Conservation (phyloP, 805 yeast species). For the Yamadazyma ubonensis region DNA sequence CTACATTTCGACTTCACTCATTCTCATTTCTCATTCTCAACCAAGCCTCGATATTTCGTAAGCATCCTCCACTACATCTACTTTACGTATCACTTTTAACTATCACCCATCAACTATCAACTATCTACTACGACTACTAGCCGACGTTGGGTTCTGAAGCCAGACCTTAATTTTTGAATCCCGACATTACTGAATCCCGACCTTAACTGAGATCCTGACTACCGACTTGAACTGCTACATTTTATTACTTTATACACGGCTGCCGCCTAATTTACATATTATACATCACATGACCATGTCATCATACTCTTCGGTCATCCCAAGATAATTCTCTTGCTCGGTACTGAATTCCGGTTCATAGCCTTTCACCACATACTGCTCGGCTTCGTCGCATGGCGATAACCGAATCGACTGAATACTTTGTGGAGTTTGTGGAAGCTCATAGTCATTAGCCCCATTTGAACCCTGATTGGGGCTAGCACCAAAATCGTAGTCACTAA, state of each 20-base stretch:
- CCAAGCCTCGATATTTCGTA: no score
- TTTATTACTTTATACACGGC: background rate
- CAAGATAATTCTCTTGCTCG: conserved; percentile 40
- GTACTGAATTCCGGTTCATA: conserved; percentile 17
- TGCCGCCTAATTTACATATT: conserved; percentile 3
- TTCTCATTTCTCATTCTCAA: no score
- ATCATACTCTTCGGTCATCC: conserved; percentile 29
- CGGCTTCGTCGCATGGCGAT: conserved; percentile 41
- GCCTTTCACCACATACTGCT: conserved; percentile 36
- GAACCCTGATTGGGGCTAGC: conserved; percentile 1
- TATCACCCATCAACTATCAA: no score
- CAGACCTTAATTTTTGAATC: no score
- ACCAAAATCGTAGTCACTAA: conserved; percentile 23
- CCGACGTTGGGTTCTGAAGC: no score
- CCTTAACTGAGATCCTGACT: background rate
- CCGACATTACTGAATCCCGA: no score
- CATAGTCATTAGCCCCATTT: conserved; percentile 4
- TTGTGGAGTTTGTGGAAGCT: conserved; percentile 27
- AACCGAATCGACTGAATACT: conserved; percentile 19
- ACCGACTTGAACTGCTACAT: background rate
- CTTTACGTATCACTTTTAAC: no score
- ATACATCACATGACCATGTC: conserved; percentile 6
- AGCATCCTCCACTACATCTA: no score
- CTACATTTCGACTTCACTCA: no score
- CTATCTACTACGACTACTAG: no score